These are phyloP conservation scores for Tetrahymena borealis DNA, from an alignment of 73 alveolate species.

Conservation along the genomic window DNA sequence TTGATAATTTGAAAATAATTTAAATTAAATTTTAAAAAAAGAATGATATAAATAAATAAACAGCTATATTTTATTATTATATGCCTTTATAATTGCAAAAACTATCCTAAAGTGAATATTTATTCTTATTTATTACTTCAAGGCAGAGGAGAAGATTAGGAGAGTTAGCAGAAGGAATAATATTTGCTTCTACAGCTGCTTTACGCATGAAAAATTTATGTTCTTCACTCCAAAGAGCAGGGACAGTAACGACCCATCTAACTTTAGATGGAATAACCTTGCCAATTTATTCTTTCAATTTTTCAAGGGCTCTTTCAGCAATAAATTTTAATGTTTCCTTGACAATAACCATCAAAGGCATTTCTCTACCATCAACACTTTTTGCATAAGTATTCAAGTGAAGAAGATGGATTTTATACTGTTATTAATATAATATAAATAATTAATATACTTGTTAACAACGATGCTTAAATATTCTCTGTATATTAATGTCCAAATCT, in stretches of 20 bases:
- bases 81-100: too few species aligned
- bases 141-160: slow-evolving; percentile 87
- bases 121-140: too few species aligned
- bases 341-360: slow-evolving; percentile 90
- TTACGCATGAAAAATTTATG: slow-evolving; percentile 94
- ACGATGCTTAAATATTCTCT: background rate
- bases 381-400: slow-evolving; percentile 85
- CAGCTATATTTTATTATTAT: too few species aligned
- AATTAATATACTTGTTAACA: too few species aligned
- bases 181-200: slow-evolving; percentile 96
- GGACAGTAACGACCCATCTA: slow-evolving; percentile 98
- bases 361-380: slow-evolving; percentile 87
- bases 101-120: too few species aligned
- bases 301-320: slow-evolving; percentile 87
- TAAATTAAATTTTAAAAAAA: background rate
- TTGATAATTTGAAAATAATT: background rate
- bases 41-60: too few species aligned
- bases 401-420: slow-evolving; percentile 91
- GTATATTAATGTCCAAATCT: background rate
- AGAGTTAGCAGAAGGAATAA: slow-evolving; percentile 73
- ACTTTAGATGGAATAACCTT: slow-evolving; percentile 87
- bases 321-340: slow-evolving; percentile 85
- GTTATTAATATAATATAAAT: slow-evolving; percentile 11
- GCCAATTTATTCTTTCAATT: slow-evolving; percentile 90
- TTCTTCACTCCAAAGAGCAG: slow-evolving; percentile 97